Evolutionary conservation across 371 early-diverging fungal species (phyloP), one percentile per base, ranked within the genome.

Genomic region (Mortierella sp.): DNA sequence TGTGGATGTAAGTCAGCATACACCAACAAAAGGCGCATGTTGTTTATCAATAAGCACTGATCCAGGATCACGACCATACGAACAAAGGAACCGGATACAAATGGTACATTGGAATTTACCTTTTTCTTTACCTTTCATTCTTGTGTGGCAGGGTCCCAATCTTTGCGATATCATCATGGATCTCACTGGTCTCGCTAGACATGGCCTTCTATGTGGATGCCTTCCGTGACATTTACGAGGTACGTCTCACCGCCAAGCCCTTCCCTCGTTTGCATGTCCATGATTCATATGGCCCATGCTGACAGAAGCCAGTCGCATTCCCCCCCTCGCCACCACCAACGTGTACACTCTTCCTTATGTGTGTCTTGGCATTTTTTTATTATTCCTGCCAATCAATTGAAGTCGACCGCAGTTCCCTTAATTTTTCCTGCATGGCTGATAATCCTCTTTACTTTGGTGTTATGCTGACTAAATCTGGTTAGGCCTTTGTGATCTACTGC

Each of bases 401-500:
- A 18, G 46, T 21, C 38, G 38, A 18, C 54, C 55, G 38, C 38
- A 72, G 48, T 72, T 10, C 3, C 11, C 16, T 48, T 14, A 44
- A 12, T 18, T n/a, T 60, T 3, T 84, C 56, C 44, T 14, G 18
- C 70, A 74, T 32, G 24, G 55, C 72, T 58, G n/a, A 58, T 56
- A 3, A 27, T 63, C 70, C 32, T 21, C 16, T 63, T 63, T 8
- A 1, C 2, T 32, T 63, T 16, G 63, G 35, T 51, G 11, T 38
- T 72, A 43, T 55, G 68, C 43, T 68, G 68, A 68, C 68, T 41
- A 68, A 24, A 68, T 68, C 68, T 68, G 68, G 68, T 49, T 72
- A 93, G 93, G 98, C 98, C 16, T 98, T 98, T 91, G 99, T 98
- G 29, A 95, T 99, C 56, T 99, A 97, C 89, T 95, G 97, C 77